Evolutionary conservation across 495 filamentous ascomycete genomes (phyloP), one percentile per base, ranked within the genome.

Genomic region (Xylaria sp.): DNA sequence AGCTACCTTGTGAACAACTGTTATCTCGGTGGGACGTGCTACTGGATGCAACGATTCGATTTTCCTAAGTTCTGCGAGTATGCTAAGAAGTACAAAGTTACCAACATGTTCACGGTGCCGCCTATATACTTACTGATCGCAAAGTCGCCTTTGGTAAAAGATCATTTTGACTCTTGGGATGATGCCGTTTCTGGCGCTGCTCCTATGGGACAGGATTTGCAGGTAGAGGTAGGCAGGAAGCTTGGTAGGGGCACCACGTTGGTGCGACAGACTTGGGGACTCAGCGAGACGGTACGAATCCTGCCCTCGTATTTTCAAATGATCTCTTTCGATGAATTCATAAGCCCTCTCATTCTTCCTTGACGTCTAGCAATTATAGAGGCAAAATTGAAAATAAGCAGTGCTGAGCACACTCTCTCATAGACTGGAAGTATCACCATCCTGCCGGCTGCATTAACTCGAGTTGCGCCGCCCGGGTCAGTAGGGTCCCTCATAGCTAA

Each of bases 211-310:
- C 72, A 63, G 21, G 80, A 82, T n/a, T 73, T 82, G n/a, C 81
- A 84, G 58, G 21, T 55, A 9, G 76, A 70, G 11, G 79, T 72
- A 11, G 41, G 53, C 61, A 75, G 65, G 52, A 80, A 78, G 61
- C 35, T 86, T 66, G 72, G 85, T 69, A 70, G 77, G 75, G 71
- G 80, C 11, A 71, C 69, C 75, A 71, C 85, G 78, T 62, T 72
- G n/a, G 50, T 83, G 24, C 88, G 85, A 66, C 93, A 94, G 76
- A 90, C 90, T 0, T 94, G 91, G 89, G 93, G 92, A 0, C 86
- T 93, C 82, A 93, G 90, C 29, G 91, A 93, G 85, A 84, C 82
- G 29, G 70, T 72, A 72, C 5, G 33, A 11, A 5, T 29, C 17
- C 52, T n/a, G 19, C 5, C 6, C 0, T 26, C 7, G 3, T 17